Evolutionary conservation across 495 filamentous ascomycete species (phyloP).

Genomic region (Penicillium paxilli): DNA sequence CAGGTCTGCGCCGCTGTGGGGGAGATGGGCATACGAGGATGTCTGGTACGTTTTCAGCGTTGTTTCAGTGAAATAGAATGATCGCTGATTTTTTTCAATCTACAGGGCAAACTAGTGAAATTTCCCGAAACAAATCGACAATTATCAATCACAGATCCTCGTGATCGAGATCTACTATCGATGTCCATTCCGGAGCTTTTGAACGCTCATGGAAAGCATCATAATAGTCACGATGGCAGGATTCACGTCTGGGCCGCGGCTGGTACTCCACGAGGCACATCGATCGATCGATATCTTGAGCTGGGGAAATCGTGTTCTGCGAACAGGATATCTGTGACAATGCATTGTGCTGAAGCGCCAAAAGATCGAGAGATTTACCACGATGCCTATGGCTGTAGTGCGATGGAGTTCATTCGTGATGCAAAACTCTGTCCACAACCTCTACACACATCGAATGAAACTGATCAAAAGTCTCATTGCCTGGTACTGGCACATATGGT

Average conservation of each 20-base stretch:
- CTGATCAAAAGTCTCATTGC: neutral
- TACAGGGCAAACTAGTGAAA: slow-evolving; percentile 38
- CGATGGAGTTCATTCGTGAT: slow-evolving; percentile 22
- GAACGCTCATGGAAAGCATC: slow-evolving; percentile 21
- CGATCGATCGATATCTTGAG: slow-evolving; percentile 18
- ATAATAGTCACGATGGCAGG: slow-evolving; percentile 31
- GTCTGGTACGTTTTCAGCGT: slow-evolving; percentile 30
- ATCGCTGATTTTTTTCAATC: neutral
- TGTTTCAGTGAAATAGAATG: neutral
- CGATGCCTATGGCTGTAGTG: slow-evolving; percentile 16
- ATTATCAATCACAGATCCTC: slow-evolving; percentile 31
- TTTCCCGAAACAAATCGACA: slow-evolving; percentile 31
- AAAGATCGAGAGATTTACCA: slow-evolving; percentile 18
- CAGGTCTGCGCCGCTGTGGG: slow-evolving; percentile 35
- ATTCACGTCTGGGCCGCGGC: slow-evolving; percentile 47
- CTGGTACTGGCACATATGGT: slow-evolving; percentile 35
- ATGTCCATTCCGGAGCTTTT: slow-evolving; percentile 29
- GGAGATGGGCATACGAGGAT: slow-evolving; percentile 43
- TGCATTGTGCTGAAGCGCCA: slow-evolving; percentile 27
- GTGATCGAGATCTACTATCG: slow-evolving; percentile 28
- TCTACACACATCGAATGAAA: neutral
- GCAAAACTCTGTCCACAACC: slow-evolving; percentile 14
- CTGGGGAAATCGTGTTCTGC: slow-evolving; percentile 35
- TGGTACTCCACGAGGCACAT: slow-evolving; percentile 39
- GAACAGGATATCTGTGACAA: slow-evolving; percentile 16